Conservation (phyloP, 2,329 filamentous ascomycete genomes). For the Penicillium sp. region DNA sequence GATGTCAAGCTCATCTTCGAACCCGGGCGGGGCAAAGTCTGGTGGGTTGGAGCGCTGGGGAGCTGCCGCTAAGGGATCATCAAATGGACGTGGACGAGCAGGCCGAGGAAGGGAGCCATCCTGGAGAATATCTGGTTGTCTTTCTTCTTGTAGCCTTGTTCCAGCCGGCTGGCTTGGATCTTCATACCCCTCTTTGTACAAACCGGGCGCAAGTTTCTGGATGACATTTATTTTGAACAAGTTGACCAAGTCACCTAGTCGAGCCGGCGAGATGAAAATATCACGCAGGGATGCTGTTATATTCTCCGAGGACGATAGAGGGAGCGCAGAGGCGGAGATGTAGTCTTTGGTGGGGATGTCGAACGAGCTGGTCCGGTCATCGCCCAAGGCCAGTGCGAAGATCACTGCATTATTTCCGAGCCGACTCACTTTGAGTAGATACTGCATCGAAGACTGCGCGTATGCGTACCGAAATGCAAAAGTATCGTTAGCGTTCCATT, state of each 20-base stretch:
- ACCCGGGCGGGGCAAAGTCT: conserved; percentile 81
- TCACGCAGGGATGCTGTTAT: conserved; percentile 44
- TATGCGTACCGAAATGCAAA: conserved; percentile 87
- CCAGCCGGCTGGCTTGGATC: conserved; percentile 45
- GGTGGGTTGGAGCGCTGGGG: conserved; percentile 64
- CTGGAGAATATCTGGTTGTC: conserved; percentile 47
- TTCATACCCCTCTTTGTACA: conserved; percentile 77
- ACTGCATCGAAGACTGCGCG: conserved; percentile 78
- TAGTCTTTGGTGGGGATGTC: conserved; percentile 74
- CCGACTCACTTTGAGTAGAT: conserved; percentile 75
- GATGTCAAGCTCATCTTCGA: conserved; percentile 90
- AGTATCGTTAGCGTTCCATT: conserved; percentile 74
- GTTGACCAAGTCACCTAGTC: conserved; percentile 67
- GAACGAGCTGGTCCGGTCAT: conserved; percentile 76
- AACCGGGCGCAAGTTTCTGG: conserved; percentile 74
- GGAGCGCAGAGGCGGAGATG: conserved; percentile 62
- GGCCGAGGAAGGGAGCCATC: conserved; percentile 58
- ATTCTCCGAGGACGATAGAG: conserved; percentile 43
- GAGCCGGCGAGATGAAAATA: conserved; percentile 70
- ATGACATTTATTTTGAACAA: conserved; percentile 77
- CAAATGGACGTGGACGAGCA: conserved; percentile 65
- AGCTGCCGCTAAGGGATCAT: conserved; percentile 61
- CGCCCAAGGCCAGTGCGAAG: conserved; percentile 72
- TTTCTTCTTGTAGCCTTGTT: conserved; percentile 44
- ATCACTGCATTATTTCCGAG: conserved; percentile 82